These are phyloP conservation scores for Fusarium sp. DNA, from an alignment of 2,329 filamentous ascomycete genomes.

Conservation along the genomic window DNA sequence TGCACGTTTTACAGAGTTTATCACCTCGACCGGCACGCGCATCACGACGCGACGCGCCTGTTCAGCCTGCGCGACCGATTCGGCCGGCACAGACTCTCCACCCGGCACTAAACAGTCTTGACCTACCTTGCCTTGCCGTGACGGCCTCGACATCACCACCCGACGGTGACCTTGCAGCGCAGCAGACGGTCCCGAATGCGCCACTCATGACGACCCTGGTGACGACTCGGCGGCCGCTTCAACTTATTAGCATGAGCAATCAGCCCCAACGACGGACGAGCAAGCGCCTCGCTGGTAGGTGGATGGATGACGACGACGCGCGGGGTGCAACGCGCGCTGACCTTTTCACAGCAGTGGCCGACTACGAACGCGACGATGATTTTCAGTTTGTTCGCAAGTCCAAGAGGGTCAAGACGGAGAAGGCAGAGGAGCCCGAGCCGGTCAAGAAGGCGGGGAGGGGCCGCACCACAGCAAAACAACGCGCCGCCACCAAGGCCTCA, in stretches of 20 bases:
- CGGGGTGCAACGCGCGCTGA: conserved; percentile 30
- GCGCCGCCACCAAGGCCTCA: conserved; percentile 49
- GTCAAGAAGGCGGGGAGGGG: conserved; percentile 56
- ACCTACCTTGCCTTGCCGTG: conserved; percentile 22
- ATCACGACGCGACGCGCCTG: conserved; percentile 40
- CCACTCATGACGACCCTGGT: conserved; percentile 79
- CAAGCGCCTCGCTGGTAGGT: conserved; percentile 74
- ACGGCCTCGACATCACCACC: conserved; percentile 28
- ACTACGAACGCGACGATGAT: conserved; percentile 80
- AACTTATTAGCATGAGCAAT: conserved; percentile 77
- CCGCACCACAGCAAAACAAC: conserved; percentile 48
- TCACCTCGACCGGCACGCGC: background rate
- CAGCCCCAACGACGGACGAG: conserved; percentile 71
- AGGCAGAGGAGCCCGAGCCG: conserved; percentile 56
- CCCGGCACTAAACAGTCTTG: conserved; percentile 7
- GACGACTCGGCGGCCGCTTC: conserved; percentile 71
- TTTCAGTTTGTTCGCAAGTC: conserved; percentile 79
- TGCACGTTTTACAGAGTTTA: background rate
- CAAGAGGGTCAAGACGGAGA: conserved; percentile 72
- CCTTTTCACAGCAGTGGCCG: conserved; percentile 48
- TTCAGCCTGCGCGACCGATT: conserved; percentile 25
- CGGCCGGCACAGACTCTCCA: background rate
- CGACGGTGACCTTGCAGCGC: conserved; percentile 23
- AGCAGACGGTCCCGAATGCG: conserved; percentile 49
- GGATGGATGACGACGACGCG: conserved; percentile 22